Conservation (phyloP, 2,329 filamentous ascomycete species). For the Hymenoscyphus repandus region DNA sequence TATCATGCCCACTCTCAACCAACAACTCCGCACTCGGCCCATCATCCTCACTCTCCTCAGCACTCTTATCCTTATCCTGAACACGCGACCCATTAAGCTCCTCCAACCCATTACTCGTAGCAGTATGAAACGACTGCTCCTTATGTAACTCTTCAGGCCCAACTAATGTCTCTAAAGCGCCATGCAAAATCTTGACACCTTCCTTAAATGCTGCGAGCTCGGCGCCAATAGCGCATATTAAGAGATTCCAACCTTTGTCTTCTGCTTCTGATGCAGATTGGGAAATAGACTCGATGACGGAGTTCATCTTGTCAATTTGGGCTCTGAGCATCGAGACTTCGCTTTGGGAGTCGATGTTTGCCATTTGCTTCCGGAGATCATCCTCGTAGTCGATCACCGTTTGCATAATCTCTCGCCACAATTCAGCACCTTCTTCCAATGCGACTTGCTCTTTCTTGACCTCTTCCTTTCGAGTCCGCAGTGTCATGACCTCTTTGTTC, state of each 20-base stretch:
- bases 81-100: conserved; percentile 2
- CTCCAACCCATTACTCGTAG: conserved; percentile 5
- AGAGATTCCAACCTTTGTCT: conserved; percentile 62
- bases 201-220: conserved; percentile 64
- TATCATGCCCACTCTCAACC: conserved; percentile 16
- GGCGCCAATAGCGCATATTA: conserved; percentile 71
- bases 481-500: conserved; percentile 53
- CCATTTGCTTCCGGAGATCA: conserved; percentile 53
- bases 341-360: conserved; percentile 33
- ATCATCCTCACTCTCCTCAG: conserved; percentile 23
- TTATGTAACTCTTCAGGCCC: background rate
- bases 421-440: conserved; percentile 58
- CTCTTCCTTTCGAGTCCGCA: conserved; percentile 49
- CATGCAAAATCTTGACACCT: conserved; percentile 50
- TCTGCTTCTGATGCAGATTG: conserved; percentile 50
- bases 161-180: conserved; percentile 3
- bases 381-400: conserved; percentile 61
- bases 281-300: conserved; percentile 50
- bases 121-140: background rate
- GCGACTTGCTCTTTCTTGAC: conserved; percentile 59
- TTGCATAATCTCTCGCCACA: conserved; percentile 60
- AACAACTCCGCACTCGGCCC: conserved; percentile 24
- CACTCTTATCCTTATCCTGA: background rate
- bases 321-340: conserved; percentile 31
- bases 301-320: conserved; percentile 52